A percentile compares a stretch with the other conserved stretches of the same genome.
phyloP scores from a whole-genome alignment of 345 rosid genomes.

The Ceriops zippeliana region DNA sequence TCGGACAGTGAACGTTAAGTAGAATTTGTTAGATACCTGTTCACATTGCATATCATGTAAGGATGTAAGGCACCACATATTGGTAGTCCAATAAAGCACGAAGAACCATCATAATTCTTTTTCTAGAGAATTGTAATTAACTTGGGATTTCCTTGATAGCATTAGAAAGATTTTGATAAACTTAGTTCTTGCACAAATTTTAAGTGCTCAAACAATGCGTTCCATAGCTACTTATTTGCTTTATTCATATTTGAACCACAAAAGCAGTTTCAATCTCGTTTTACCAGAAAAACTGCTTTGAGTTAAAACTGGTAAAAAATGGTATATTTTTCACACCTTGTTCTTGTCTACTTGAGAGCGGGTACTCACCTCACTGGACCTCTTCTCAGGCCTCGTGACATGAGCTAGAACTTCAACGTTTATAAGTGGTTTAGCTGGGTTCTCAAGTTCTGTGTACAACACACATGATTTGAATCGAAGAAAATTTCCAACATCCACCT shows the following conservation, averaged over 20 bases:
- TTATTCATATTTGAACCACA: too few species aligned
- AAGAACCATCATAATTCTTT: too few species aligned
- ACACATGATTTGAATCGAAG: constrained; percentile 83
- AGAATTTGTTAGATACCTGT: constrained; percentile 83
- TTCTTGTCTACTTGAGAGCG: constrained; percentile 1
- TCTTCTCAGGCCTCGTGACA: constrained; percentile 71
- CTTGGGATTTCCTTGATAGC: too few species aligned
- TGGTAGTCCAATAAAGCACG: too few species aligned
- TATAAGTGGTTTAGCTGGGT: constrained; percentile 53
- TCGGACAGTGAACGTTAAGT: constrained; percentile 74
- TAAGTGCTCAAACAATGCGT: too few species aligned
- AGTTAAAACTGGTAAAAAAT: too few species aligned
- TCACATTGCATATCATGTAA: constrained; percentile 13
- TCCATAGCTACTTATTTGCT: too few species aligned
- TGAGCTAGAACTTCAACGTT: constrained; percentile 80
- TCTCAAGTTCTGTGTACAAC: constrained; percentile 59
- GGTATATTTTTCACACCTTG: background rate
- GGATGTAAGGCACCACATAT: background rate
- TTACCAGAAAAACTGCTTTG: background rate
- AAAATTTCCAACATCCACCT: constrained; percentile 84
- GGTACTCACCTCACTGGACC: constrained; percentile 61
- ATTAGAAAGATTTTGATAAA: too few species aligned
- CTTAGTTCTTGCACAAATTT: too few species aligned
- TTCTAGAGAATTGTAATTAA: too few species aligned
- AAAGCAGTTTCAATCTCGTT: background rate